Percentiles rank a stretch among this genome's conserved stretches.
Evolutionary conservation across 23 red algal species (phyloP).

Genomic region (Gracilaria caudata): DNA sequence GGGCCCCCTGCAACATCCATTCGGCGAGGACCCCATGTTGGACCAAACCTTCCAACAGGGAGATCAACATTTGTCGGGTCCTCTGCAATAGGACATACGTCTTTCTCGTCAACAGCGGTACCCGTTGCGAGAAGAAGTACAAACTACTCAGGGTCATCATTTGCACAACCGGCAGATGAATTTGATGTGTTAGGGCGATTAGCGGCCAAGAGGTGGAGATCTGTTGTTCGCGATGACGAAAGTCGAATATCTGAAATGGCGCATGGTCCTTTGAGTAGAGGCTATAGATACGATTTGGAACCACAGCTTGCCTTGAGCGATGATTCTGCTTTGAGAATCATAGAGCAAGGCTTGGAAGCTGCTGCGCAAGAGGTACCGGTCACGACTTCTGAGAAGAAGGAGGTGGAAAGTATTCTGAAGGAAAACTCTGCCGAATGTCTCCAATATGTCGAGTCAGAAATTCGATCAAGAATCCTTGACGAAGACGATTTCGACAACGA

Average conservation of each 20-base stretch:
- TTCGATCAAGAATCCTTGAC: neutral
- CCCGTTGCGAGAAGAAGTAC: neutral
- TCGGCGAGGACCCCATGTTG: neutral
- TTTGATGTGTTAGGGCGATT: neutral
- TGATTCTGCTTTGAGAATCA: neutral
- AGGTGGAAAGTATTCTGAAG: neutral
- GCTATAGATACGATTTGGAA: conserved; percentile 21
- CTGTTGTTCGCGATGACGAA: neutral
- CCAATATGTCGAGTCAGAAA: conserved; percentile 6
- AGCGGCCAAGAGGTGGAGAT: conserved; percentile 11
- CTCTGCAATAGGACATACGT: neutral
- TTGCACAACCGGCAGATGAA: neutral
- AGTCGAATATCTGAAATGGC: neutral
- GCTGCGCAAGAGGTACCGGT: conserved; percentile 4
- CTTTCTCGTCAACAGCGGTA: conserved; percentile 25
- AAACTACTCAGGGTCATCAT: neutral
- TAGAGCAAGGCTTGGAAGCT: neutral
- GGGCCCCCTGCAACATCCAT: neutral
- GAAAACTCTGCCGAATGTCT: conserved; percentile 9
- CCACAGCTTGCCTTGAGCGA: neutral
- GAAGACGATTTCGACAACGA: conserved; percentile 1
- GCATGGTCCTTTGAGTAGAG: neutral
- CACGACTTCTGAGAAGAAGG: neutral
- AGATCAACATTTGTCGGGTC: neutral
- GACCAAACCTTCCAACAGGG: neutral